These are phyloP conservation scores for Ramularia endophylla DNA, from an alignment of 2,329 filamentous ascomycete species.

Conservation along the genomic window DNA sequence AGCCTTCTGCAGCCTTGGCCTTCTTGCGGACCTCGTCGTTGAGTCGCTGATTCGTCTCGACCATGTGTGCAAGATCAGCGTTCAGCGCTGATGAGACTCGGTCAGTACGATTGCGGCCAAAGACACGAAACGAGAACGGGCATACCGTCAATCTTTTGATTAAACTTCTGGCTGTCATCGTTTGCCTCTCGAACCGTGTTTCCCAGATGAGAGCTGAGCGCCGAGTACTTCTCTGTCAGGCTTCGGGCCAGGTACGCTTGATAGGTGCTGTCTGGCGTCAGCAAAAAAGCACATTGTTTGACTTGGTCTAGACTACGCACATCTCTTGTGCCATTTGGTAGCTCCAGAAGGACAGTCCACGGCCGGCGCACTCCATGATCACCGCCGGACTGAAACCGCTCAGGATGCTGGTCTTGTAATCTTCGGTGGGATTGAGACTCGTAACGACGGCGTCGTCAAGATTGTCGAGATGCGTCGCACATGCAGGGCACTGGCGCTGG, in stretches of 20 bases:
- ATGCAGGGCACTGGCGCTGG: slow-evolving; percentile 66
- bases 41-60: slow-evolving; percentile 5
- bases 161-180: slow-evolving; percentile 60
- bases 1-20: slow-evolving; percentile 3
- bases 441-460: slow-evolving; percentile 70
- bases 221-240: slow-evolving; percentile 64
- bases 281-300: slow-evolving; percentile 1
- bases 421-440: slow-evolving; percentile 71
- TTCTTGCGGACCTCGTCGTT: slow-evolving; percentile 10
- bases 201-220: slow-evolving; percentile 61
- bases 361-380: slow-evolving; percentile 80
- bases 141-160: slow-evolving; percentile 59
- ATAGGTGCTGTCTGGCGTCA: slow-evolving; percentile 53
- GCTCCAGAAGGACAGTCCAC: slow-evolving; percentile 76
- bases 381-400: slow-evolving; percentile 73
- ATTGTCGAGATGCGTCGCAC: slow-evolving; percentile 59
- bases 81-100: slow-evolving; percentile 7
- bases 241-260: slow-evolving; percentile 69
- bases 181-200: slow-evolving; percentile 71
- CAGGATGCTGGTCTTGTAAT: slow-evolving; percentile 82
- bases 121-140: not conserved
- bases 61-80: slow-evolving; percentile 8
- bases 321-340: slow-evolving; percentile 84
- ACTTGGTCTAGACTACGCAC: too few relatives aligned
- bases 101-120: not conserved